phyloP scores from a whole-genome alignment of 1,139 yeast species.

The Waltiozyma solani region DNA sequence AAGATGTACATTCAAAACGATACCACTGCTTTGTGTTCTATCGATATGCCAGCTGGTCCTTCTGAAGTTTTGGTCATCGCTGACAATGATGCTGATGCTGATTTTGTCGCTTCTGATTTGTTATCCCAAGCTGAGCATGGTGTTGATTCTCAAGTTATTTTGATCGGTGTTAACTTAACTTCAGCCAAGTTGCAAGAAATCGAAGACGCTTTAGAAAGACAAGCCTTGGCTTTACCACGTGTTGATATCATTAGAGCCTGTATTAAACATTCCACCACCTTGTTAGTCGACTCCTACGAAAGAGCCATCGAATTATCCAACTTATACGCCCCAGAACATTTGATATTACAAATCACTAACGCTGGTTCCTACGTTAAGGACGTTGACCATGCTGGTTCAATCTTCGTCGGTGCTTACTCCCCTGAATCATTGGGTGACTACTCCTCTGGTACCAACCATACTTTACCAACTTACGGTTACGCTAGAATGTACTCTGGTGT shows the following conservation, averaged over 20 bases:
- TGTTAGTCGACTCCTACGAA: conserved; percentile 54
- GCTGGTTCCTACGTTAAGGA: conserved; percentile 63
- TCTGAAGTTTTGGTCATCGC: conserved; percentile 93
- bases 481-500: conserved; percentile 98
- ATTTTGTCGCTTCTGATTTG: conserved; percentile 91
- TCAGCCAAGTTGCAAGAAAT: conserved; percentile 51
- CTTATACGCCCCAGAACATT: conserved; percentile 93
- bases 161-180: conserved; percentile 70
- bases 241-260: conserved; percentile 88
- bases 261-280: conserved; percentile 81
- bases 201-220: conserved; percentile 73
- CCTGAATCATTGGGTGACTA: conserved; percentile 99
- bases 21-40: conserved; percentile 87
- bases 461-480: conserved; percentile 95
- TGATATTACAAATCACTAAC: conserved; percentile 78
- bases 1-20: conserved; percentile 96
- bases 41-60: conserved; percentile 99
- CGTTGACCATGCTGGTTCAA: conserved; percentile 91
- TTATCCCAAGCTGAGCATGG: conserved; percentile 99
- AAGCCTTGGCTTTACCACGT: conserved; percentile 83
- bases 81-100: conserved; percentile 80
- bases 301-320: conserved; percentile 82
- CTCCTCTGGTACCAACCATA: conserved; percentile 95
- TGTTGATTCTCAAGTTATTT: conserved; percentile 90
- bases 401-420: conserved; percentile 90